These are phyloP conservation scores for Phytopythium boreale DNA, from an alignment of 352 stramenopile genomes.

Conservation along the genomic window DNA sequence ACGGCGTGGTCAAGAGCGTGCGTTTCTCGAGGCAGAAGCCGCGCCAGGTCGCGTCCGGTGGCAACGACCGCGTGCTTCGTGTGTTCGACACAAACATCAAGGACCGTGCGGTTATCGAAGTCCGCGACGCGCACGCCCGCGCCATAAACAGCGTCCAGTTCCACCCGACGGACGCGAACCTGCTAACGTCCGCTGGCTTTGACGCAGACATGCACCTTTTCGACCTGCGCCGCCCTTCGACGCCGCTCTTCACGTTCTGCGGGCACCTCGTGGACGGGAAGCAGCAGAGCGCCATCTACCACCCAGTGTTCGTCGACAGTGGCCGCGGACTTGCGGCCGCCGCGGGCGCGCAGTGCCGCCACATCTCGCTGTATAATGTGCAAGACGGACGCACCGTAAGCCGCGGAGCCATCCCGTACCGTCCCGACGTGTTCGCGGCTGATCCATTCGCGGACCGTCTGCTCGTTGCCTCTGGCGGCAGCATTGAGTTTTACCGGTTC, in stretches of 20 bases:
- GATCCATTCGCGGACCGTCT: conserved; percentile 38
- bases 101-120: conserved; percentile 9
- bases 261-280: conserved; percentile 15
- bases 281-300: conserved; percentile 37
- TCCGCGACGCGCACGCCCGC: conserved; percentile 26
- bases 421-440: conserved; percentile 26
- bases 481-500: conserved; percentile 29
- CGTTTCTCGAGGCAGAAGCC: conserved; percentile 21
- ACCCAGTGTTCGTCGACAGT: conserved; percentile 40
- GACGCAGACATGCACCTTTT: conserved; percentile 47
- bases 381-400: conserved; percentile 32
- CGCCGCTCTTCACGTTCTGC: conserved; percentile 33
- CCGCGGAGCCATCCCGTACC: conserved; percentile 24
- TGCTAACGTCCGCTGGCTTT: conserved; percentile 43
- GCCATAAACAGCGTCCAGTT: conserved; percentile 61
- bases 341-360: conserved; percentile 19
- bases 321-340: conserved; percentile 28
- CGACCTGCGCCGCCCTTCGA: conserved; percentile 31
- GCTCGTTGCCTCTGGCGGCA: conserved; percentile 20
- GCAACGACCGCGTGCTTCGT: conserved; percentile 40
- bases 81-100: conserved; percentile 25
- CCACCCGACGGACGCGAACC: conserved; percentile 40
- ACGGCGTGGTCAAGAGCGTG: conserved; percentile 48
- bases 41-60: conserved; percentile 35
- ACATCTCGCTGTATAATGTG: conserved; percentile 36